Percentiles rank a stretch among this genome's conserved stretches.
Evolutionary conservation across 495 filamentous ascomycete species (phyloP).

Genomic region (Aspergillus mulundensis): DNA sequence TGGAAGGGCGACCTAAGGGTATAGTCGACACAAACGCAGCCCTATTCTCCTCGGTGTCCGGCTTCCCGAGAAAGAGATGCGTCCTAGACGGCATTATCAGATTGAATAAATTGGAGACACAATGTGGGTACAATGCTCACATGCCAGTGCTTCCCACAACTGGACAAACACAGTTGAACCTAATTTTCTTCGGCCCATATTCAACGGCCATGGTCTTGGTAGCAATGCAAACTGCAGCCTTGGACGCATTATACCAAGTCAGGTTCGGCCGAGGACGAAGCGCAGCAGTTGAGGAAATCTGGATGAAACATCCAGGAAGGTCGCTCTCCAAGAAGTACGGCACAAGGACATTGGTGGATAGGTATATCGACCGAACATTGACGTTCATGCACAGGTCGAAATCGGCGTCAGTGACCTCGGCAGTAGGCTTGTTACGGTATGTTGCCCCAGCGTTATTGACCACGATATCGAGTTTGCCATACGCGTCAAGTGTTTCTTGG

Average conservation of each 20-base stretch:
- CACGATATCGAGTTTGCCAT: conserved; percentile 34
- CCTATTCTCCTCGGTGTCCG: conserved; percentile 58
- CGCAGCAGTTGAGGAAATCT: conserved; percentile 55
- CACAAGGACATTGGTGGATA: conserved; percentile 49
- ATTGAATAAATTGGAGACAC: too few species aligned
- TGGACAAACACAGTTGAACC: conserved; percentile 59
- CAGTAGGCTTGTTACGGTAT: conserved; percentile 39
- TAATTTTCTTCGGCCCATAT: conserved; percentile 55
- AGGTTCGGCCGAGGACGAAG: conserved; percentile 56
- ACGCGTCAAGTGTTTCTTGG: conserved; percentile 21
- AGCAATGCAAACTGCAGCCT: conserved; percentile 55
- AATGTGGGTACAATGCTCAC: too few species aligned
- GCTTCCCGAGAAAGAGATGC: conserved; percentile 54
- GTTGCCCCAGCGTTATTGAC: conserved; percentile 37
- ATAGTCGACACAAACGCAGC: conserved; percentile 58
- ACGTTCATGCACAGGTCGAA: conserved; percentile 59
- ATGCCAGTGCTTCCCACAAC: conserved; percentile 55
- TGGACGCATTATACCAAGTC: conserved; percentile 63
- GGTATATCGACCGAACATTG: conserved; percentile 54
- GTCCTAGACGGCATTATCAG: conserved; percentile 8
- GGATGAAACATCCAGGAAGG: conserved; percentile 53
- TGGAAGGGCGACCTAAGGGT: conserved; percentile 57
- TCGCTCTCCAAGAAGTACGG: conserved; percentile 50
- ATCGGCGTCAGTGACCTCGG: conserved; percentile 56
- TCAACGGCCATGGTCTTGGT: conserved; percentile 61